Percentiles rank a stretch among this genome's conserved stretches.
These are phyloP conservation scores for Jaapia argillacea DNA, from an alignment of 768 basidiomycete genomes.

Conservation along the genomic window DNA sequence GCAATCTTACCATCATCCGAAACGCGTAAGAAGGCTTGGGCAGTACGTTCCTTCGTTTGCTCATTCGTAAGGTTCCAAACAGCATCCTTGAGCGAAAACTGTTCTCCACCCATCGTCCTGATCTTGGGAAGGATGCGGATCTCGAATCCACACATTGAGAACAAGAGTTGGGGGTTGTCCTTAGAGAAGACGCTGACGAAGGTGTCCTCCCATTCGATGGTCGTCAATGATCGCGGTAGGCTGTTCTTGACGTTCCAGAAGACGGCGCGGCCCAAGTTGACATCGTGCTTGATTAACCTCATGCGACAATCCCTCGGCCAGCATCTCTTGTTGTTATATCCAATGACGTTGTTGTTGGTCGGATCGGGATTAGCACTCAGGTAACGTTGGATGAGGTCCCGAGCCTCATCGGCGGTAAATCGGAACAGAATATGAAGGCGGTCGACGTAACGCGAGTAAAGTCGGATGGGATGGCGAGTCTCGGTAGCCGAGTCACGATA, in stretches of 20 bases:
- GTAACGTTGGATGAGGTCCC: conserved; percentile 97
- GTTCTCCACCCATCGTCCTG: conserved; percentile 89
- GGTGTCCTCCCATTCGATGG: conserved; percentile 99
- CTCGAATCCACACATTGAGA: conserved; percentile 99
- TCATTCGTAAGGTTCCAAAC: conserved; percentile 98
- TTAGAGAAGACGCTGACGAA: conserved; percentile 96
- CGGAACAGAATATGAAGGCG: conserved; percentile 93
- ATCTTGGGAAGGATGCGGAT: conserved; percentile 96
- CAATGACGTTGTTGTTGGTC: conserved; percentile 97
- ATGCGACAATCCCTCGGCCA: conserved; percentile 99
- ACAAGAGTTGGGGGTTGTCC: conserved; percentile 94
- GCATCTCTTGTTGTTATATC: conserved; percentile 98
- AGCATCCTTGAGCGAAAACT: conserved; percentile 92
- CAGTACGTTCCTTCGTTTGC: conserved; percentile 94
- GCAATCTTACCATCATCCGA: conserved; percentile 97
- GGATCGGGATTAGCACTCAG: conserved; percentile 97
- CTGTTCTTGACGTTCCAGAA: conserved; percentile 99
- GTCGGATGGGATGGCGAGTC: conserved; percentile 93
- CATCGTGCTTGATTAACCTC: conserved; percentile 98
- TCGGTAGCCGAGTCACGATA: conserved; percentile 93
- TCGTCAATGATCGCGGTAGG: conserved; percentile 88
- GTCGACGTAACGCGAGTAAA: conserved; percentile 97
- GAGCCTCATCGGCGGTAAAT: conserved; percentile 93
- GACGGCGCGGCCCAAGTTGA: conserved; percentile 94
- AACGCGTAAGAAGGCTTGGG: conserved; percentile 95